Base-by-base conservation (phyloP, 176 grass and related monocot species). In the Oryza brachyantha region DNA sequence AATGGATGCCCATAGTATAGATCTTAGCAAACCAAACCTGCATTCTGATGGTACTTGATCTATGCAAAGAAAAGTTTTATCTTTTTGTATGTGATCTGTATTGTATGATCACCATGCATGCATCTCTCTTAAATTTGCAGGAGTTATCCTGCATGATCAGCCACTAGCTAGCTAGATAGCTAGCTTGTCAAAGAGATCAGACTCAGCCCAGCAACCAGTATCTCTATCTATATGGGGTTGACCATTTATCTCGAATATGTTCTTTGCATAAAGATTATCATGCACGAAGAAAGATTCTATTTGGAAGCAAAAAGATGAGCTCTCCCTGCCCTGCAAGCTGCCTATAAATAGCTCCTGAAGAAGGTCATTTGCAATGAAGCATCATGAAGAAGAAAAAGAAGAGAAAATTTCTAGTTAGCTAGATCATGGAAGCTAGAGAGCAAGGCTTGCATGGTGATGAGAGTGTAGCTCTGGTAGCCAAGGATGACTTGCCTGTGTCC, bases 181-280 rank as follows among this genome's bases (percentile, higher is more conserved):
- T 1, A 32, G 31, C 35, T 32, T 4, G 31, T 2, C 31, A 32
- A 4, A 32, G 50, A 55, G 21, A 22, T 9, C 50, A 55, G 50
- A 22, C 21, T 22, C 16, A 57, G 7, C 50, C 50, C 50, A 54
- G 50, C 50, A 54, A 25, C 41, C 21, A 21, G 41, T 29, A 21
- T 25, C 8, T 39, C 40, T 29, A 70, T 46, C 25, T 29, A 13
- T 10, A 45, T 46, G 24, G 24, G 39, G 58, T 85, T 78, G 66
- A 55, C 66, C 24, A 72, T 78, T 78, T 78, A 79, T 78, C 83
- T 78, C 19, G 83, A 64, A 85, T 85, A 85, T 79, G 19, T 85
- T 85, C 83, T 70, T 37, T 9, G 19, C 2, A 24, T 19, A 64
- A 85, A 64, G 11, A 32, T 12, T 62, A 29, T 50, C 32, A 50